These are phyloP conservation scores for Caryopteris hybrid DNA, from an alignment of 305 asterid genomes.

Conservation along the genomic window DNA sequence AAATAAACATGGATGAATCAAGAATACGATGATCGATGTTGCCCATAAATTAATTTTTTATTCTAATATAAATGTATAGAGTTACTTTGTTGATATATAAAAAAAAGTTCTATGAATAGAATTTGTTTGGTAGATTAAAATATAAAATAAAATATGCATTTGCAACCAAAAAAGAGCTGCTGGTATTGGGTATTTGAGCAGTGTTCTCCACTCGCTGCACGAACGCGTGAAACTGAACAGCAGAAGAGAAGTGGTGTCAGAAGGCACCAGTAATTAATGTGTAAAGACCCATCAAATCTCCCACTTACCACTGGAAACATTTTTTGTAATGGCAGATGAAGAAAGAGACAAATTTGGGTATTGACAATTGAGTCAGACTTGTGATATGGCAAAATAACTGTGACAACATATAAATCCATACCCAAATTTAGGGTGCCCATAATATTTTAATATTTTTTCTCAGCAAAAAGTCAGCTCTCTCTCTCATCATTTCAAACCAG, in stretches of 20 bases:
- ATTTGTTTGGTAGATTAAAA: no score
- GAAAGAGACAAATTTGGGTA: slow-evolving; percentile 33
- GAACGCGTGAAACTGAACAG: not conserved
- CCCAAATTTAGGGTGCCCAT: not conserved
- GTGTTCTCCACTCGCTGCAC: not conserved
- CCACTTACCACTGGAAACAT: slow-evolving; percentile 18
- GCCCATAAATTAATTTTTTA: no score
- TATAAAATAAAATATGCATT: no score
- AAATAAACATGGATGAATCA: no score
- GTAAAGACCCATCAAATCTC: slow-evolving; percentile 17
- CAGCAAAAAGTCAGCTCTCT: slow-evolving; percentile 53
- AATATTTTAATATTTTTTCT: slow-evolving; percentile 7
- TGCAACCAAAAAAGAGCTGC: no score
- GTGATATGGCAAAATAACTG: slow-evolving; percentile 28
- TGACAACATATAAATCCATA: slow-evolving; percentile 18
- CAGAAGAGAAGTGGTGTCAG: not conserved
- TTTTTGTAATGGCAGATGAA: not conserved
- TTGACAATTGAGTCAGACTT: slow-evolving; percentile 39
- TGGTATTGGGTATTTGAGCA: not conserved
- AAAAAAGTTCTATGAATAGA: no score
- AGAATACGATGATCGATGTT: no score
- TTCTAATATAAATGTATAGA: no score
- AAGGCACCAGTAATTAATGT: slow-evolving; percentile 16
- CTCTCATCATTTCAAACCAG: slow-evolving; percentile 50
- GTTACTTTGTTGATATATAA: no score